Evolutionary conservation across 163 green algal genomes (phyloP).

Genomic region (Coccomyxa subellipsoidea): DNA sequence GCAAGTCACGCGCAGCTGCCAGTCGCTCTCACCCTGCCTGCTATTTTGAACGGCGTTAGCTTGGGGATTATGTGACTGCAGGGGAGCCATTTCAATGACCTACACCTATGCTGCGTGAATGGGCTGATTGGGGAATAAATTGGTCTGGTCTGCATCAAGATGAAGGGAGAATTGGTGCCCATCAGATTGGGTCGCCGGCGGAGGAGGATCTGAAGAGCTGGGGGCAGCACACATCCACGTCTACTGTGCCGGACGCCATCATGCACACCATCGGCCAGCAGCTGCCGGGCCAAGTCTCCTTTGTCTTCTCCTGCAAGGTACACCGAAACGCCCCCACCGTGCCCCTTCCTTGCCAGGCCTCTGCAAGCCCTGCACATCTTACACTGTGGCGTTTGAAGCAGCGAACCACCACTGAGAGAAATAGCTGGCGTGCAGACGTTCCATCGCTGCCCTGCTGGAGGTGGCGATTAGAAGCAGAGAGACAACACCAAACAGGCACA

Average conservation of each 20-base stretch:
- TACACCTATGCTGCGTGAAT: too few species aligned
- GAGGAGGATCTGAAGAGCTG: conserved; percentile 87
- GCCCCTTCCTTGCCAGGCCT: neutral
- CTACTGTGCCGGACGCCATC: conserved; percentile 73
- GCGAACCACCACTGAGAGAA: too few species aligned
- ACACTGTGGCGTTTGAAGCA: neutral
- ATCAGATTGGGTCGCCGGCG: conserved; percentile 65
- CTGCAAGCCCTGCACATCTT: neutral
- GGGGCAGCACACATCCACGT: conserved; percentile 73
- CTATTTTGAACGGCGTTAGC: too few species aligned
- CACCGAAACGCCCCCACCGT: neutral
- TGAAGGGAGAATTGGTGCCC: neutral
- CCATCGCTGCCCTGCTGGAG: too few species aligned
- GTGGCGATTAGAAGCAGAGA: too few species aligned
- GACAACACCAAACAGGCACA: too few species aligned
- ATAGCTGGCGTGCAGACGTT: too few species aligned
- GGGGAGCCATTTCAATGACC: neutral
- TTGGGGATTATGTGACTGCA: neutral
- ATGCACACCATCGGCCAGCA: conserved; percentile 38
- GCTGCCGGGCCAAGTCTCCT: conserved; percentile 57
- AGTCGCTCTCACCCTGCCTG: too few species aligned
- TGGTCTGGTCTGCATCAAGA: neutral
- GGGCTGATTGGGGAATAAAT: neutral
- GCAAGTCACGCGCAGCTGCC: too few species aligned
- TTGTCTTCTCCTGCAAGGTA: conserved; percentile 83